phyloP scores from a whole-genome alignment of 768 basidiomycete genomes.

The Boletus vinaceobasis region DNA sequence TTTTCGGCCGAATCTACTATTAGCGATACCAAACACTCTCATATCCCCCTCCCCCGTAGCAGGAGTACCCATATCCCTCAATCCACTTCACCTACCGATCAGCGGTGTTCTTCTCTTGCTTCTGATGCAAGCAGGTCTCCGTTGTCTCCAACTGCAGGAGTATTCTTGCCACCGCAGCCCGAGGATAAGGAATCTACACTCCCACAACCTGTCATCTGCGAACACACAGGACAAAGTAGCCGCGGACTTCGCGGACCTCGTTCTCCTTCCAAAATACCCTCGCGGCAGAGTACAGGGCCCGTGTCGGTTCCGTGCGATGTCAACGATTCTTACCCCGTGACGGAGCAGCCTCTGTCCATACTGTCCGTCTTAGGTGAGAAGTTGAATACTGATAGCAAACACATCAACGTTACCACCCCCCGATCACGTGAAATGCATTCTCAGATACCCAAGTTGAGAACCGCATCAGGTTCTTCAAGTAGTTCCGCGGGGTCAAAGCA shows the following conservation, averaged over 20 bases:
- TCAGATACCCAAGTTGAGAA: conserved; percentile 31
- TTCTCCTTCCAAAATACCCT: conserved; percentile 31
- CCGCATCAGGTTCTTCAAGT: conserved; percentile 25
- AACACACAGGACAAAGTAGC: conserved; percentile 23
- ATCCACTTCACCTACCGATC: conserved; percentile 8
- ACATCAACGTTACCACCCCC: not conserved
- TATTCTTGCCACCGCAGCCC: not conserved
- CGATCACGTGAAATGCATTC: conserved; percentile 17
- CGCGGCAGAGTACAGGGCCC: conserved; percentile 28
- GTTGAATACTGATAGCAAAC: conserved; percentile 13
- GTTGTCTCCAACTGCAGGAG: conserved; percentile 1
- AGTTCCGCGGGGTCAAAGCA: conserved; percentile 17
- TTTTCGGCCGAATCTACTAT: conserved; percentile 23
- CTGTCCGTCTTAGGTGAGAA: conserved; percentile 11
- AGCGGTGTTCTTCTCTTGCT: conserved; percentile 12
- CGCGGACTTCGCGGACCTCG: conserved; percentile 46
- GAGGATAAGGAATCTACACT: conserved; percentile 1
- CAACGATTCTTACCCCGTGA: not conserved
- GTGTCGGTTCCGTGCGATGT: conserved; percentile 2
- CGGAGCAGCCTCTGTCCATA: not conserved
- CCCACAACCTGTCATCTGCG: not conserved
- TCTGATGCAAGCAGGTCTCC: conserved; percentile 12
- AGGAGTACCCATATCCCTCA: conserved; percentile 13
- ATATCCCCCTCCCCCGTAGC: conserved; percentile 13
- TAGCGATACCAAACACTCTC: conserved; percentile 24